phyloP scores from a whole-genome alignment of 306 rosid species.

The Fagus crenata region DNA sequence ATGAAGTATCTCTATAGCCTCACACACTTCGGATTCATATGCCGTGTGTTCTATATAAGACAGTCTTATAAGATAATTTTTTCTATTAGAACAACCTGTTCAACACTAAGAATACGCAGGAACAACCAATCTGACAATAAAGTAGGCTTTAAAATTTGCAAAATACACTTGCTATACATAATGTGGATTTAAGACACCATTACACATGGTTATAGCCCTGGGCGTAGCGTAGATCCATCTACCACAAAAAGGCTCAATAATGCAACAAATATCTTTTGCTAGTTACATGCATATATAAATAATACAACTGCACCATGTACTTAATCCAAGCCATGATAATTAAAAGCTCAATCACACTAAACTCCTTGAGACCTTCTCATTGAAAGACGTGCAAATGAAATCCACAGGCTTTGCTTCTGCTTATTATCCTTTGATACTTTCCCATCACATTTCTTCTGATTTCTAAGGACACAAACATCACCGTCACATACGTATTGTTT shows the following conservation, averaged over 20 bases:
- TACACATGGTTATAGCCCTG: background rate
- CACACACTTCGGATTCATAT: too few species aligned
- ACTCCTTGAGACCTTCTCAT: background rate
- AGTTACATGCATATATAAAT: background rate
- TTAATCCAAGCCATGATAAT: background rate
- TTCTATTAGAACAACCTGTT: too few species aligned
- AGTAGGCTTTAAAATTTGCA: background rate
- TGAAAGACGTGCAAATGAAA: constrained; percentile 26
- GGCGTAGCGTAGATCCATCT: background rate
- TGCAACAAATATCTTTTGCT: background rate
- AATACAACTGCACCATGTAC: background rate
- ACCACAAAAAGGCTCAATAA: background rate
- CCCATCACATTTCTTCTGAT: background rate
- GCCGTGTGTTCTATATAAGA: too few species aligned
- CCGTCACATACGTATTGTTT: constrained; percentile 53
- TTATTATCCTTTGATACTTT: constrained; percentile 11
- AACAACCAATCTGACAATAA: background rate
- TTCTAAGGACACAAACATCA: constrained; percentile 52
- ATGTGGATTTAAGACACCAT: background rate
- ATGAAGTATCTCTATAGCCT: too few species aligned
- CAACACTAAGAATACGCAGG: background rate
- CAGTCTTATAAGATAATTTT: too few species aligned
- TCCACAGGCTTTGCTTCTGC: constrained; percentile 20
- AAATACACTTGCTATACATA: background rate
- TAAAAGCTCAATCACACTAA: background rate